phyloP scores from a whole-genome alignment of 2,329 filamentous ascomycete genomes.

The Neofusicoccum ribis region DNA sequence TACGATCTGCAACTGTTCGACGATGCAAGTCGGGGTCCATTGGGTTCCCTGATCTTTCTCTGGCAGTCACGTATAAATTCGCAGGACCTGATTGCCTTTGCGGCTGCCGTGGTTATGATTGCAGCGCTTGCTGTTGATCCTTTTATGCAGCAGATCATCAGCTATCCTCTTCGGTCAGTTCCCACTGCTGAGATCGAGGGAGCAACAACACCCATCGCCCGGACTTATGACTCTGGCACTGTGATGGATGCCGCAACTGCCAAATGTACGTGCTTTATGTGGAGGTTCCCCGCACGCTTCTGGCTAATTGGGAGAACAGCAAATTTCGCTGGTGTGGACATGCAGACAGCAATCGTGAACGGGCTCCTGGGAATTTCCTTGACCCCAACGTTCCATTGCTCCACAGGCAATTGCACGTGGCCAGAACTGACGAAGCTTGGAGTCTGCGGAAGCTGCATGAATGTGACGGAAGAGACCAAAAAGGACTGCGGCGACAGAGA shows the following conservation, averaged over 20 bases:
- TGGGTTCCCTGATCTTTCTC: constrained; percentile 2
- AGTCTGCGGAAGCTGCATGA: not conserved
- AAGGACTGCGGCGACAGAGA: not conserved
- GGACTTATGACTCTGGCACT: not conserved
- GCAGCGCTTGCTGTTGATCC: not conserved
- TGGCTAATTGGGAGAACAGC: not conserved
- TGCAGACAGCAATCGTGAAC: not conserved
- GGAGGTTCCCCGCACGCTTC: too few relatives aligned
- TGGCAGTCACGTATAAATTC: not conserved
- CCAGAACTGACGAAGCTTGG: not conserved
- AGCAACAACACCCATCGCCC: not conserved
- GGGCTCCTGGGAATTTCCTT: not conserved
- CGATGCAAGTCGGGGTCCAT: constrained; percentile 27
- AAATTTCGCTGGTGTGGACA: not conserved
- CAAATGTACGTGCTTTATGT: not conserved
- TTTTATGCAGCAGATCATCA: constrained; percentile 5
- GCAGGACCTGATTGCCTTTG: not conserved
- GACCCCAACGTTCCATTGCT: not conserved
- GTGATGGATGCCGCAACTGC: not conserved
- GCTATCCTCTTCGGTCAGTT: not conserved
- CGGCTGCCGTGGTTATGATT: not conserved
- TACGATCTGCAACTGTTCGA: constrained; percentile 31
- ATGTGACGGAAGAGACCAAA: not conserved
- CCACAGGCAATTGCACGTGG: not conserved
- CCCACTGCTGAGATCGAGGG: not conserved